Conservation (phyloP, 495 filamentous ascomycete genomes). For the Aspergillus nanangensis region DNA sequence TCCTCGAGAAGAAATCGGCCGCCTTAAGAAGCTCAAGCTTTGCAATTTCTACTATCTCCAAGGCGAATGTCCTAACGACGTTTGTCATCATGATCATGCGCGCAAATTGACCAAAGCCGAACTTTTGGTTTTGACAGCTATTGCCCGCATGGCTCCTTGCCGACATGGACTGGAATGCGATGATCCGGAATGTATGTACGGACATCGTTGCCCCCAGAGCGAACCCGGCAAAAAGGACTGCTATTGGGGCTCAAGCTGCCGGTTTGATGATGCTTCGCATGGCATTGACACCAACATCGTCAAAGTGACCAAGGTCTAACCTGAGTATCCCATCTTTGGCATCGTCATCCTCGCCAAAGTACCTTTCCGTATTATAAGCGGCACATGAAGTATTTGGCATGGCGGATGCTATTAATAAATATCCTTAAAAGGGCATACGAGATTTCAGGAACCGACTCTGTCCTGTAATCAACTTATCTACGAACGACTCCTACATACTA, state of each 20-base stretch:
- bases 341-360: too few relatives aligned
- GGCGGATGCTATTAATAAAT: too few relatives aligned
- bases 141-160: conserved; percentile 78
- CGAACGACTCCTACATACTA: too few relatives aligned
- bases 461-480: too few relatives aligned
- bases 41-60: conserved; percentile 85
- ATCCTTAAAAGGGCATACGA: too few relatives aligned
- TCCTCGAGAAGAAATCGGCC: conserved; percentile 54
- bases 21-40: conserved; percentile 66
- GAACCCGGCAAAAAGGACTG: conserved; percentile 47
- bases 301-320: conserved; percentile 47
- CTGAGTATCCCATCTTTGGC: too few relatives aligned
- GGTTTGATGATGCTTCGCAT: conserved; percentile 44
- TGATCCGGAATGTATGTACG: conserved; percentile 76
- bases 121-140: conserved; percentile 59
- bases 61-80: conserved; percentile 64
- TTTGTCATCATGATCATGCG: conserved; percentile 72
- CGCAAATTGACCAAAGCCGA: conserved; percentile 66
- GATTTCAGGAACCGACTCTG: too few relatives aligned
- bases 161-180: conserved; percentile 68
- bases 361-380: too few relatives aligned
- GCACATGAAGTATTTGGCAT: too few relatives aligned
- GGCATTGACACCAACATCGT: conserved; percentile 50
- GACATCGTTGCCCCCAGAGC: conserved; percentile 57
- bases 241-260: conserved; percentile 47